phyloP scores from a whole-genome alignment of 495 filamentous ascomycete genomes.

The Penicillium paradoxum region DNA sequence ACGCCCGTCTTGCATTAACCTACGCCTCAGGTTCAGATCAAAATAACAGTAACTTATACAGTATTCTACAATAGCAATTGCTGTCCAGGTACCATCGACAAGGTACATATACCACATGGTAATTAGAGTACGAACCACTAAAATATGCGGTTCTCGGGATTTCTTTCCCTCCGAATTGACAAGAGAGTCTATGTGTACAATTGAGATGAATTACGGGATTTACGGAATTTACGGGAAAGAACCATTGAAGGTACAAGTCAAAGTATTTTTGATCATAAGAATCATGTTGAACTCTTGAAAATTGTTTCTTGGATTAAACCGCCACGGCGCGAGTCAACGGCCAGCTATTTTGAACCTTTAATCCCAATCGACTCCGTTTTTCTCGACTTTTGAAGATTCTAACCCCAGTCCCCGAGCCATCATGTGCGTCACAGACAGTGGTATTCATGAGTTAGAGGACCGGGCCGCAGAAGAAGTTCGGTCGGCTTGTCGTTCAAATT shows the following conservation, averaged over 20 bases:
- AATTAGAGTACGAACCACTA: too few species aligned
- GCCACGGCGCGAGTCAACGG: conserved; percentile 46
- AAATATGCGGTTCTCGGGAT: too few species aligned
- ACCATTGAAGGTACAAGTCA: conserved; percentile 14
- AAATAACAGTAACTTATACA: too few species aligned
- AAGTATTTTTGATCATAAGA: conserved; percentile 23
- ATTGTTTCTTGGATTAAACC: conserved; percentile 45
- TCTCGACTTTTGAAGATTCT: conserved; percentile 30
- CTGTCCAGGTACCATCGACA: too few species aligned
- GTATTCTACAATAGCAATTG: too few species aligned
- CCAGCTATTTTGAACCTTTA: conserved; percentile 47
- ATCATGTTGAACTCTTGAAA: conserved; percentile 41
- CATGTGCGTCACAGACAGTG: conserved; percentile 39
- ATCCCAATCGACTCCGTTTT: conserved; percentile 43
- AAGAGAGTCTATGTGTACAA: too few species aligned
- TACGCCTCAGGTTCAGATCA: too few species aligned
- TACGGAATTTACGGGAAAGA: too few species aligned
- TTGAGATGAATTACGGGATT: too few species aligned
- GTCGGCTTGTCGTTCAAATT: conserved; percentile 42
- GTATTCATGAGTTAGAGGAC: conserved; percentile 31
- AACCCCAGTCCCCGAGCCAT: conserved; percentile 25
- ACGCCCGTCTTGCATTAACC: too few species aligned
- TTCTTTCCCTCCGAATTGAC: too few species aligned
- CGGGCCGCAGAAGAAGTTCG: conserved; percentile 35
- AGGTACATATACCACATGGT: too few species aligned